Evolutionary conservation across 495 filamentous ascomycete species (phyloP).

Genomic region (Cairneyella variabilis): DNA sequence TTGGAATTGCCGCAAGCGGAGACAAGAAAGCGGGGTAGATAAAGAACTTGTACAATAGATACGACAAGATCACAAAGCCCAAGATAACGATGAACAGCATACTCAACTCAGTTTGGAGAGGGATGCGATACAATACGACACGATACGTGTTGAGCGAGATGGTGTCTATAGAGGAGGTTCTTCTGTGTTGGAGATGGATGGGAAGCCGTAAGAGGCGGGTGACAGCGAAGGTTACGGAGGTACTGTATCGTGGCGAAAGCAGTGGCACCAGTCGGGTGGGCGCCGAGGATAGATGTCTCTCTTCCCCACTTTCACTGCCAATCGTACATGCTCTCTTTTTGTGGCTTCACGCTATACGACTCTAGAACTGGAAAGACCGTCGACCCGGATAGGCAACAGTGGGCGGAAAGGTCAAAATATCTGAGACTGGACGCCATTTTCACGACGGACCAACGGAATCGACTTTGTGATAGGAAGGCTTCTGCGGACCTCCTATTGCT

Average conservation of each 20-base stretch:
- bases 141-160: too few species aligned
- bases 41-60: conserved; percentile 46
- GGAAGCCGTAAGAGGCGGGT: too few species aligned
- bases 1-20: conserved; percentile 60
- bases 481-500: not conserved
- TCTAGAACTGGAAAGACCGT: conserved; percentile 11
- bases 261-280: too few species aligned
- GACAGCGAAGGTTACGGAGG: not conserved
- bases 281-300: not conserved
- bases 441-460: not conserved
- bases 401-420: too few species aligned
- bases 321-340: not conserved
- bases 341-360: not conserved
- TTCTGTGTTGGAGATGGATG: too few species aligned
- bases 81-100: not conserved
- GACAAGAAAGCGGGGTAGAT: conserved; percentile 61
- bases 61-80: conserved; percentile 1
- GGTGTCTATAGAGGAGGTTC: too few species aligned
- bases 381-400: conserved; percentile 15
- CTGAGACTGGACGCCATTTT: too few species aligned
- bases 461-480: not conserved
- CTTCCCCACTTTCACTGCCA: not conserved
- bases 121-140: too few species aligned
- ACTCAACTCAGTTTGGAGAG: not conserved
- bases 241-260: not conserved